Evolutionary conservation across 805 yeast species (phyloP), one percentile per base, ranked within the genome.

Genomic region (Metschnikowia bowlesiae): DNA sequence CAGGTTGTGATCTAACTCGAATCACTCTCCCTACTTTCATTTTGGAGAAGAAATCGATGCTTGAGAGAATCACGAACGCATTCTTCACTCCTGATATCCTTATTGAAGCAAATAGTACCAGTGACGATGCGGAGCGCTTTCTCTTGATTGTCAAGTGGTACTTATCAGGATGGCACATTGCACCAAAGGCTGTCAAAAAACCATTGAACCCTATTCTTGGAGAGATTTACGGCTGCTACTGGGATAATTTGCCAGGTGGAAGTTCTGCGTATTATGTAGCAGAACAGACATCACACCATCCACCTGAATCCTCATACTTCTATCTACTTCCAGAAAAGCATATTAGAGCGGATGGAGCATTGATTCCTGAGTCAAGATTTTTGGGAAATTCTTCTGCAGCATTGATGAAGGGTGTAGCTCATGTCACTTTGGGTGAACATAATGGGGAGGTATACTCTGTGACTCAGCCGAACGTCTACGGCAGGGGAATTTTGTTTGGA

Each of bases 231-330:
- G 80, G 89, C 18, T 85, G 96, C 62, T 91, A 86, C 65, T 94
- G 99, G 99, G 94, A 90, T 60, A 70, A 89, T 42, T 83, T 91
- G 9, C 81, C 86, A 46, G 79, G 75, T 31, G 81, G 78, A 31
- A 65, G 77, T 4, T 78, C 78, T 46, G 96, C 97, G 0, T 92
- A 80, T 65, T 94, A 92, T 66, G 69, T 92, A 18, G 77, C 97
- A 1, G 99, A 94, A 67, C 99, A 94, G 67, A 91, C 97, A 0
- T 87, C 96, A 32, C 99, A 94, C 63, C 99, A 94, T 65, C 98
- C 99, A n/a, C 99, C 99, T 11, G 87, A 94, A 65, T 89, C 97
- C 0, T 85, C 96, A 0, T 94, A 92, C 68, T 94, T 90, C 64
- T 94, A 89, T 65, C 74, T 85, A 68, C 79, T 88, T 35, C 99